Percentiles rank a stretch among this genome's conserved stretches.
Conservation (phyloP, 768 basidiomycete species). For the Tricholoma sp. region DNA sequence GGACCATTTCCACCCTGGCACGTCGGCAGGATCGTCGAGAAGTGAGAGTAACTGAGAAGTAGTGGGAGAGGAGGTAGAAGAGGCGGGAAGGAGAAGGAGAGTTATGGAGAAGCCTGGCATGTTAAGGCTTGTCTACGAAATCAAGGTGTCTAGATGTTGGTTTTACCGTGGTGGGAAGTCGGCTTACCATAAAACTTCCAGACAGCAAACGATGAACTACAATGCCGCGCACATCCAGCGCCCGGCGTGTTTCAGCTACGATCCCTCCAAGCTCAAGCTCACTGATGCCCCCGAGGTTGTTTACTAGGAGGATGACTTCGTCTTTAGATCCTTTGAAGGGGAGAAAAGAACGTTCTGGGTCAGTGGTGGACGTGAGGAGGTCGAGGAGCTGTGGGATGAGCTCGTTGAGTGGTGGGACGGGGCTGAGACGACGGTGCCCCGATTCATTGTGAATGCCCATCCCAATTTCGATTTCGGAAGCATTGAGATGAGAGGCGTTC, state of each 20-base stretch:
- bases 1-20: conserved; percentile 86
- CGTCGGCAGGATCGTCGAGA: conserved; percentile 60
- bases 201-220: conserved; percentile 57
- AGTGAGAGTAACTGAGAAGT: conserved; percentile 51
- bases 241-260: conserved; percentile 52
- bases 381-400: conserved; percentile 69
- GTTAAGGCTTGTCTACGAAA: conserved; percentile 72
- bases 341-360: conserved; percentile 74
- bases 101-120: conserved; percentile 92
- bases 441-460: conserved; percentile 92
- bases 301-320: conserved; percentile 73
- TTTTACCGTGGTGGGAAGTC: not conserved
- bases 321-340: conserved; percentile 59
- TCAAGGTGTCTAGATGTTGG: not conserved
- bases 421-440: conserved; percentile 62
- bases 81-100: conserved; percentile 64
- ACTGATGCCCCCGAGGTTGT: conserved; percentile 84
- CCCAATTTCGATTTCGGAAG: conserved; percentile 78
- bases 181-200: conserved; percentile 80
- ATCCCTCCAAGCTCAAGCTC: conserved; percentile 76
- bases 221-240: conserved; percentile 53
- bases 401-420: conserved; percentile 63
- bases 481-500: conserved; percentile 46
- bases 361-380: conserved; percentile 64
- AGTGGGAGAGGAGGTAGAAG: conserved; percentile 32